Conservation (phyloP, 2,329 filamentous ascomycete genomes). For the Trichoderma citrinoviride region DNA sequence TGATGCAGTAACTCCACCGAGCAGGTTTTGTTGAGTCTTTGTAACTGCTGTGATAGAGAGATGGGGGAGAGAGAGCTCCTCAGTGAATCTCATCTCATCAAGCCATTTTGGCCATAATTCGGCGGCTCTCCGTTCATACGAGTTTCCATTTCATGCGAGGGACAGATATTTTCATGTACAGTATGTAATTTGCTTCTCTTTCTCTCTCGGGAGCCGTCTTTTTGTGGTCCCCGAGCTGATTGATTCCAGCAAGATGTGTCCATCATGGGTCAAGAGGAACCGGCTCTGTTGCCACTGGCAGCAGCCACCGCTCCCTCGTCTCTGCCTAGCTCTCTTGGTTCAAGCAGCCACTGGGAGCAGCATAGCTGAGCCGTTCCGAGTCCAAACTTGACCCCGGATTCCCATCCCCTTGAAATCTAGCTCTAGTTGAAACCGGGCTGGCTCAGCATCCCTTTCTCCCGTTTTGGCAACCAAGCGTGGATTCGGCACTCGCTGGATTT, state of each 20-base stretch:
- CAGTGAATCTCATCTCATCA: background rate
- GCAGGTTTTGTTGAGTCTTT: too few species aligned
- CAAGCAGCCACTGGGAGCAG: background rate
- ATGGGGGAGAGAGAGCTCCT: background rate
- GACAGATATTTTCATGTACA: background rate
- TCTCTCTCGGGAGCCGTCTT: background rate
- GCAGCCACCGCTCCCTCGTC: background rate
- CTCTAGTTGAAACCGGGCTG: background rate
- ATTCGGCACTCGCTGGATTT: background rate
- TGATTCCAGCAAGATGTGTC: background rate
- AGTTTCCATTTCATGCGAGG: background rate
- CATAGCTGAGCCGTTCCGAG: slow-evolving; percentile 1
- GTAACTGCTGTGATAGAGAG: background rate
- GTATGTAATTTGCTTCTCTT: background rate
- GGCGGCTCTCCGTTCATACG: background rate
- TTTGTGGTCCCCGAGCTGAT: background rate
- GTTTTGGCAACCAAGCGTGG: background rate
- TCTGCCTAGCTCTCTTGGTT: background rate
- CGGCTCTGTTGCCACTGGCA: background rate
- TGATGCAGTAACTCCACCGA: background rate
- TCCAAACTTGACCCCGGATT: background rate
- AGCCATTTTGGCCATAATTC: background rate
- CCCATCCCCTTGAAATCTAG: background rate
- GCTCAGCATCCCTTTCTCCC: background rate
- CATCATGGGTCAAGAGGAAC: background rate